Conservation (phyloP, 148 eudicot species). For the Cornus suecica region DNA sequence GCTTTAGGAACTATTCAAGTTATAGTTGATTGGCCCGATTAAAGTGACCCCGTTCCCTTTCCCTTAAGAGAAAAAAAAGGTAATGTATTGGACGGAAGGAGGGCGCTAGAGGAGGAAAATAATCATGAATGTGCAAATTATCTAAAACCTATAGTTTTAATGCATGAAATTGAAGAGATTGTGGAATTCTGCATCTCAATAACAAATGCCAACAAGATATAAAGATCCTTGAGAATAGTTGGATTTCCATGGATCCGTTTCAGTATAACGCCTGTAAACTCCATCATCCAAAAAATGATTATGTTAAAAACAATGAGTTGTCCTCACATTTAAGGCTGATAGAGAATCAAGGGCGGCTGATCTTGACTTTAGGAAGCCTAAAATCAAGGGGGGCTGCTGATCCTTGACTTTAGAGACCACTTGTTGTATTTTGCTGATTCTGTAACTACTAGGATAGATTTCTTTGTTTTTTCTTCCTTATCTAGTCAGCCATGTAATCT, state of each 20-base stretch:
- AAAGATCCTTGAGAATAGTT: background rate
- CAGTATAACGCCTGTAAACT: background rate
- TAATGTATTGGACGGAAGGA: background rate
- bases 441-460: too few relatives aligned
- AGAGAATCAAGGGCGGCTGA: too few relatives aligned
- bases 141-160: background rate
- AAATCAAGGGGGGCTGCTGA: too few relatives aligned
- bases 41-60: too few relatives aligned
- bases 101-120: background rate
- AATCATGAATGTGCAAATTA: background rate
- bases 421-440: too few relatives aligned
- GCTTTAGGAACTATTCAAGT: background rate
- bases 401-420: too few relatives aligned
- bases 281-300: background rate
- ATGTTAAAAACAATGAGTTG: too few relatives aligned
- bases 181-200: background rate
- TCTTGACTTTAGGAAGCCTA: too few relatives aligned
- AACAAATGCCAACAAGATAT: background rate
- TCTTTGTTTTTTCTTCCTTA: too few relatives aligned
- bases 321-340: too few relatives aligned
- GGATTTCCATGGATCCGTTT: background rate
- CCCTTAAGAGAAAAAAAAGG: too few relatives aligned
- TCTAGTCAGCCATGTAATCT: too few relatives aligned
- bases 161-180: background rate
- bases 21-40: background rate